Base-by-base conservation (phyloP, 768 basidiomycete genomes). In the Filobasidium wieringae region DNA sequence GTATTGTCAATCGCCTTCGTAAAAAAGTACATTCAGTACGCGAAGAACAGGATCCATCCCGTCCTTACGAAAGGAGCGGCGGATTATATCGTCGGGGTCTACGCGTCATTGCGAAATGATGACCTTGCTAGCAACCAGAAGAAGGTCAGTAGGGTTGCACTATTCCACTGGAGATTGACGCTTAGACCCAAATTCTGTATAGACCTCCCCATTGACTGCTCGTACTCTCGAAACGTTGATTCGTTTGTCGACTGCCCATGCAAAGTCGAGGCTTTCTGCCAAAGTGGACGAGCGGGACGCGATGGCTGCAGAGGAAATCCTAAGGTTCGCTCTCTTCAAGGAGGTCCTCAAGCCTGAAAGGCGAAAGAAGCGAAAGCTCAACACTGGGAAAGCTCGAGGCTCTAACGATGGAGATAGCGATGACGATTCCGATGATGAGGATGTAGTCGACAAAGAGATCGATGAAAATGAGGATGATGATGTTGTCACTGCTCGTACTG, bases 221-320 rank as follows among this genome's bases (percentile, higher is more conserved):
- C 92, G 95, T 80, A 95, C 95, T 2, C 83, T 99, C 59, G 95
- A 99, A 75, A 99, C 95, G 0, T 80, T 99, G 49, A 99, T 99
- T 73, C 95, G 95, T 78, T 81, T 99, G 8, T 83, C 95, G 4
- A 99, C 93, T 17, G 95, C 95, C 0, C 95, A 99, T 74, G 95
- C 95, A 43, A 99, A 99, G 74, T 83, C 90, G 15, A 84, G 93
- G 19, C 79, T 99, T 8, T 92, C 91, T 7, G 59, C 81, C 41
- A 86, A 86, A 63, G 88, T 99, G 11, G 83, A 88, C 66, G 81
- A 85, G 68, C 76, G 78, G 2, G 95, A 99, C 76, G 91, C 95
- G 17, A 80, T 79, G 65, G 84, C 85, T 39, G 95, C 95, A 2
- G 91, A 99, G 72, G 85, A 85, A 68, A 93, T 97, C 70, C 84